Percentiles rank a stretch among this genome's conserved stretches.
Conservation (phyloP, 1,284 basidiomycete genomes). For the Hypsizygus ulmarius region DNA sequence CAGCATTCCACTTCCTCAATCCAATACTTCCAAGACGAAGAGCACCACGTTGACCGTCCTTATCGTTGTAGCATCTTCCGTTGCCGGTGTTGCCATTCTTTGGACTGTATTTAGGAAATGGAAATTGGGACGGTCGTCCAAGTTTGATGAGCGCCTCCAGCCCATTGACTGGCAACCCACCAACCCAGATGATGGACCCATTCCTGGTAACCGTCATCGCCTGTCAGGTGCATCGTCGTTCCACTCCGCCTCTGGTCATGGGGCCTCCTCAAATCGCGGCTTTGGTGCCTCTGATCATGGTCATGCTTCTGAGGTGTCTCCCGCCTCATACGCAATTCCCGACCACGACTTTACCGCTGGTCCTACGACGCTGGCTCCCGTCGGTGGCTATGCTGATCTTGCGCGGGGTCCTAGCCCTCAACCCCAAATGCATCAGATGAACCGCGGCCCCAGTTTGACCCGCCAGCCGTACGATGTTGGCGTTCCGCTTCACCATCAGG, state of each 20-base stretch:
- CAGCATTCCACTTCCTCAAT: conserved; percentile 20
- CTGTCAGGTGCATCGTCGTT: conserved; percentile 66
- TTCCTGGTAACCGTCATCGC: conserved; percentile 50
- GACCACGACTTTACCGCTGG: conserved; percentile 84
- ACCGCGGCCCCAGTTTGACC: conserved; percentile 43
- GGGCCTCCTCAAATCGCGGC: conserved; percentile 28
- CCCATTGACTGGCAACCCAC: conserved; percentile 82
- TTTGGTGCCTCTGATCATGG: conserved; percentile 26
- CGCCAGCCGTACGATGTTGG: conserved; percentile 47
- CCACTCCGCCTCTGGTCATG: conserved; percentile 58
- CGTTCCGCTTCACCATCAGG: conserved; percentile 60
- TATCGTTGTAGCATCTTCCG: conserved; percentile 64
- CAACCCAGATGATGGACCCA: conserved; percentile 40
- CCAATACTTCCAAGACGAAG: conserved; percentile 46
- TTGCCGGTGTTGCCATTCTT: conserved; percentile 67
- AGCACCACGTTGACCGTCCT: conserved; percentile 70
- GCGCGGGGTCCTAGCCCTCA: conserved; percentile 63
- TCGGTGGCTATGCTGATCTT: conserved; percentile 78
- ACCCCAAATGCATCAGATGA: conserved; percentile 62
- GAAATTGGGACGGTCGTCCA: conserved; percentile 79
- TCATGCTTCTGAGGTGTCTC: conserved; percentile 13
- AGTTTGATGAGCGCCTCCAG: conserved; percentile 79
- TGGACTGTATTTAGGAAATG: conserved; percentile 92
- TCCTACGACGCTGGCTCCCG: conserved; percentile 51
- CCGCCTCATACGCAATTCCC: conserved; percentile 41